Percentiles rank a stretch among this genome's conserved stretches.
These are phyloP conservation scores for Fusarium sp. DNA, from an alignment of 2,329 filamentous ascomycete genomes.

Conservation along the genomic window DNA sequence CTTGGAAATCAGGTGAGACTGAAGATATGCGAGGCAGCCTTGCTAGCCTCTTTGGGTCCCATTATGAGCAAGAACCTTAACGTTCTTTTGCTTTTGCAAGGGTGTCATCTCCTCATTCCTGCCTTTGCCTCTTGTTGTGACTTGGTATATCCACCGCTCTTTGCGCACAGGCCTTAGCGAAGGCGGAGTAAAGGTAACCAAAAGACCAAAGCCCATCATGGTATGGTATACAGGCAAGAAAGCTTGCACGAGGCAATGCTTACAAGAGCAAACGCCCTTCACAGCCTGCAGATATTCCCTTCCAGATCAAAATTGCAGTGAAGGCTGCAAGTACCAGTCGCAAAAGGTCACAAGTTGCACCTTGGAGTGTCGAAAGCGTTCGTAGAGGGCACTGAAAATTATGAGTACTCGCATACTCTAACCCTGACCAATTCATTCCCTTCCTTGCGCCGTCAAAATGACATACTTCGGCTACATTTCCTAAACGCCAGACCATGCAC, in stretches of 20 bases:
- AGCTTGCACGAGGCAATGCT: not conserved
- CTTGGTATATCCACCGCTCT: constrained; percentile 41
- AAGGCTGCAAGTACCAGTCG: not conserved
- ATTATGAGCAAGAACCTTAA: constrained; percentile 24
- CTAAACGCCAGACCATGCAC: constrained; percentile 55
- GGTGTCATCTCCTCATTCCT: constrained; percentile 13
- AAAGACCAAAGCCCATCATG: constrained; percentile 1
- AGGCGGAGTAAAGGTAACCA: not conserved
- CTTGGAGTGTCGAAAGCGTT: constrained; percentile 16
- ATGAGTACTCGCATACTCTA: constrained; percentile 35
- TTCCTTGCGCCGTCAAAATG: constrained; percentile 51
- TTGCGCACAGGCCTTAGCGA: constrained; percentile 40
- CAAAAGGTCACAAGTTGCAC: constrained; percentile 1
- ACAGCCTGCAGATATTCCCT: not conserved
- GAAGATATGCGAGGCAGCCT: constrained; percentile 40
- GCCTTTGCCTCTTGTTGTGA: constrained; percentile 5
- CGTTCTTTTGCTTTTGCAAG: constrained; percentile 12
- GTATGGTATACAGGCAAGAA: not conserved
- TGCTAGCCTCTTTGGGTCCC: constrained; percentile 11
- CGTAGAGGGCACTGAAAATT: constrained; percentile 21
- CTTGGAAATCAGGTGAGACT: constrained; percentile 47
- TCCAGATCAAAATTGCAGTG: not conserved
- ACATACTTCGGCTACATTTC: constrained; percentile 48
- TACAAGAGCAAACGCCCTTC: not conserved
- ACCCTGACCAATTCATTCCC: constrained; percentile 43